These are phyloP conservation scores for Hanseniaspora osmophila DNA, from an alignment of 805 yeast species.

Conservation along the genomic window DNA sequence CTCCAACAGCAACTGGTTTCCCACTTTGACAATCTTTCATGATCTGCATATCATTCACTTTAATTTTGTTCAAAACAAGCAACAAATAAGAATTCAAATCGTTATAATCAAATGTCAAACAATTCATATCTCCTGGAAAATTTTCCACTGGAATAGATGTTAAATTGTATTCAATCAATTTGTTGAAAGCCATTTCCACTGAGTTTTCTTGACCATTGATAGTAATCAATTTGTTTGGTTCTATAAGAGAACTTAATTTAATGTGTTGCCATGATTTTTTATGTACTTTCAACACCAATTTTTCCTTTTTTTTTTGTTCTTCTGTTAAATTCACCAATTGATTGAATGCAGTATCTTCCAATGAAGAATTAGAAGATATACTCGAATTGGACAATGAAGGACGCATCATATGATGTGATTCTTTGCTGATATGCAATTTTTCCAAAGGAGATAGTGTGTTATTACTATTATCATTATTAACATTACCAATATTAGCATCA, in stretches of 20 bases:
- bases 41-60: constrained; percentile 19
- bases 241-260: constrained; percentile 58
- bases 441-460: no score
- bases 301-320: constrained; percentile 12
- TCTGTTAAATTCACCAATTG: constrained; percentile 2
- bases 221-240: constrained; percentile 59
- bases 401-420: no score
- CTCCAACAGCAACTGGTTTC: constrained; percentile 80
- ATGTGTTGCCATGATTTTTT: constrained; percentile 54
- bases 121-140: constrained; percentile 29
- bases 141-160: constrained; percentile 69
- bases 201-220: constrained; percentile 46
- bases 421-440: no score
- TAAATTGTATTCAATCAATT: constrained; percentile 52
- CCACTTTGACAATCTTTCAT: constrained; percentile 62
- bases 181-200: constrained; percentile 81
- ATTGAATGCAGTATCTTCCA: constrained; percentile 16
- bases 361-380: constrained; percentile 13
- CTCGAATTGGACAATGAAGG: neutral
- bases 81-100: constrained; percentile 79
- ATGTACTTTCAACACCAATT: constrained; percentile 15
- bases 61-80: constrained; percentile 64
- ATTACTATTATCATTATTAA: no score
- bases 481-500: neutral
- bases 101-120: constrained; percentile 80